Conservation (phyloP, 768 basidiomycete genomes). For the Termitomyces sp. region DNA sequence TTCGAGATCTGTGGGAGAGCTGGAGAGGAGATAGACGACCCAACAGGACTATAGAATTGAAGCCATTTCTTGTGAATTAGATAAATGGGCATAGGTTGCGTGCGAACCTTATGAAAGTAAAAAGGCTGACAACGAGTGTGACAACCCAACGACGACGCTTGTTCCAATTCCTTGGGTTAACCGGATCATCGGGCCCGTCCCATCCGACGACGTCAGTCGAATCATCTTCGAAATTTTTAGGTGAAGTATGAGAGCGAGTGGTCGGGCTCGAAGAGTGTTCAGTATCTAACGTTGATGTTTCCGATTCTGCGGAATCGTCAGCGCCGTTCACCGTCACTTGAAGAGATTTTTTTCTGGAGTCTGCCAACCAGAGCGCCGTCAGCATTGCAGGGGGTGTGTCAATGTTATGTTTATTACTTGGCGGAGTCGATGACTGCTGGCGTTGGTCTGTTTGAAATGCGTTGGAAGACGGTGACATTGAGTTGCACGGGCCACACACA, state of each 20-base stretch:
- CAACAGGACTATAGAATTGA: constrained; percentile 21
- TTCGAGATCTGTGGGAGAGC: constrained; percentile 21
- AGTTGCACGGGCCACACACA: background rate
- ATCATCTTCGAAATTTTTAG: background rate
- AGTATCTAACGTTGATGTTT: constrained; percentile 6
- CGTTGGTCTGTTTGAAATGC: background rate
- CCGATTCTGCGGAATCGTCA: background rate
- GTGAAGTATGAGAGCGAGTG: background rate
- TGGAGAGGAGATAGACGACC: constrained; percentile 26
- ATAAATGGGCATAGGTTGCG: background rate
- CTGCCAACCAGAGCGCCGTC: background rate
- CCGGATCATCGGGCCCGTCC: constrained; percentile 22
- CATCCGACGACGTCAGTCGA: constrained; percentile 18
- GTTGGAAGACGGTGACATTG: background rate
- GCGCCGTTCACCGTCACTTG: background rate
- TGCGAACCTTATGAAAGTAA: constrained; percentile 42
- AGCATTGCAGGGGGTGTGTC: background rate
- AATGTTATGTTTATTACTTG: background rate
- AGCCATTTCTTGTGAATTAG: background rate
- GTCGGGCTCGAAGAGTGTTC: background rate
- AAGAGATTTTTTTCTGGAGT: background rate
- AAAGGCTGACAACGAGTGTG: constrained; percentile 44
- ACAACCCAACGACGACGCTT: constrained; percentile 41
- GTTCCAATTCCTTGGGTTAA: constrained; percentile 37
- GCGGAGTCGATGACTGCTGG: background rate